Conservation (phyloP, 1,139 yeast species). For the Cylindricascospora bacillispora region DNA sequence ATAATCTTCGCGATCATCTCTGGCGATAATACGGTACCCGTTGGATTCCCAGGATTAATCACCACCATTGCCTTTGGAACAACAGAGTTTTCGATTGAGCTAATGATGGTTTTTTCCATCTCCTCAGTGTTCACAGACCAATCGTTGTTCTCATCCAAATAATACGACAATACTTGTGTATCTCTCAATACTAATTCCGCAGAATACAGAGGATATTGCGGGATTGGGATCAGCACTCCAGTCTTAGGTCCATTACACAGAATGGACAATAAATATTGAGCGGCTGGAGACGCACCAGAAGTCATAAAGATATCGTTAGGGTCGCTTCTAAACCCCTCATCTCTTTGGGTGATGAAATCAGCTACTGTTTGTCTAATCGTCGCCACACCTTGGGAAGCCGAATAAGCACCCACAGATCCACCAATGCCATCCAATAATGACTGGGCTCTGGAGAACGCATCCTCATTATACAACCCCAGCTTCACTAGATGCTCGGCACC, state of each 20-base stretch:
- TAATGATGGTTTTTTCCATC: slow-evolving; percentile 42
- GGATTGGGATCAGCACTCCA: slow-evolving; percentile 89
- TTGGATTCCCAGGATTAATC: slow-evolving; percentile 96
- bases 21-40: slow-evolving; percentile 66
- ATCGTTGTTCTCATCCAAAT: slow-evolving; percentile 58
- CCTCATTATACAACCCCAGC: slow-evolving; percentile 42
- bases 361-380: slow-evolving; percentile 68
- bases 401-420: slow-evolving; percentile 87
- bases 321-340: slow-evolving; percentile 47
- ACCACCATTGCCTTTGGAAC: slow-evolving; percentile 72
- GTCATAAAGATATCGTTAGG: slow-evolving; percentile 72
- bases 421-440: slow-evolving; percentile 41
- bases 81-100: slow-evolving; percentile 42
- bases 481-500: slow-evolving; percentile 6
- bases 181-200: slow-evolving; percentile 77
- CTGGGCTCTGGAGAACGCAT: slow-evolving; percentile 66
- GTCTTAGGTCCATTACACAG: slow-evolving; percentile 51
- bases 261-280: slow-evolving; percentile 57
- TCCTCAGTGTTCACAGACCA: slow-evolving; percentile 76
- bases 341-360: slow-evolving; percentile 59
- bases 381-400: slow-evolving; percentile 79
- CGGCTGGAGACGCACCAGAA: slow-evolving; percentile 93
- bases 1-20: slow-evolving; percentile 60
- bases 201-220: slow-evolving; percentile 92
- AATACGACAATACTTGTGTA: slow-evolving; percentile 78